Conservation (phyloP, 306 rosid species). For the Pterocarpus macrocarpus region DNA sequence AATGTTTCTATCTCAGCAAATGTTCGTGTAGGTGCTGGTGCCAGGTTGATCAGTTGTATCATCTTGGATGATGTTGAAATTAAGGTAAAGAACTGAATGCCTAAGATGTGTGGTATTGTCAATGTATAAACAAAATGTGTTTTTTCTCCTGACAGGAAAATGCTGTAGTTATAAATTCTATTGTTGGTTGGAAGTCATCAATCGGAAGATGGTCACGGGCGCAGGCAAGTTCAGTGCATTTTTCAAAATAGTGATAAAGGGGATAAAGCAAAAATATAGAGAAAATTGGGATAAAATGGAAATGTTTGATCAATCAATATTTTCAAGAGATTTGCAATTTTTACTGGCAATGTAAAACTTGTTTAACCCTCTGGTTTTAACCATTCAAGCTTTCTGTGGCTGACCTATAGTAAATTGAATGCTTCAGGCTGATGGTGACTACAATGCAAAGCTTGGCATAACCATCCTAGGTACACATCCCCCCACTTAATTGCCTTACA, state of each 20-base stretch:
- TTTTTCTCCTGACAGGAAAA: constrained; percentile 73
- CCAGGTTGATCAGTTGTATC: constrained; percentile 84
- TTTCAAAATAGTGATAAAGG: constrained; percentile 23
- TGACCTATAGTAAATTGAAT: constrained; percentile 44
- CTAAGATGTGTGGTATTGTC: not conserved
- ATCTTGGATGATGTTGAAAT: constrained; percentile 91
- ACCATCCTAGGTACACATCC: constrained; percentile 76
- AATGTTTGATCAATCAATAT: not conserved
- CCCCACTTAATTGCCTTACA: not conserved
- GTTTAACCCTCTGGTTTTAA: not conserved
- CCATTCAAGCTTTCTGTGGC: constrained; percentile 19
- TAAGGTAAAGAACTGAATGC: constrained; percentile 58
- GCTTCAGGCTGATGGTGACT: constrained; percentile 87
- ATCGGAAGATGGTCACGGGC: constrained; percentile 94
- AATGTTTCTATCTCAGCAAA: constrained; percentile 96
- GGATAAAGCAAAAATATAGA: constrained; percentile 8
- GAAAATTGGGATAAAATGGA: constrained; percentile 18
- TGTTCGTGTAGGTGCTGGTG: constrained; percentile 92
- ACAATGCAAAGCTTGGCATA: constrained; percentile 82
- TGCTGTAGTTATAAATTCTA: constrained; percentile 81
- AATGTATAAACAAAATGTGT: constrained; percentile 21
- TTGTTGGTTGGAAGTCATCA: constrained; percentile 96
- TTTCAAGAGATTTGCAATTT: not conserved
- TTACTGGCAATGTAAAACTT: not conserved
- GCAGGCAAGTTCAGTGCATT: constrained; percentile 70